These are phyloP conservation scores for Penicillium pancosmium DNA, from an alignment of 495 filamentous ascomycete species.

Conservation along the genomic window DNA sequence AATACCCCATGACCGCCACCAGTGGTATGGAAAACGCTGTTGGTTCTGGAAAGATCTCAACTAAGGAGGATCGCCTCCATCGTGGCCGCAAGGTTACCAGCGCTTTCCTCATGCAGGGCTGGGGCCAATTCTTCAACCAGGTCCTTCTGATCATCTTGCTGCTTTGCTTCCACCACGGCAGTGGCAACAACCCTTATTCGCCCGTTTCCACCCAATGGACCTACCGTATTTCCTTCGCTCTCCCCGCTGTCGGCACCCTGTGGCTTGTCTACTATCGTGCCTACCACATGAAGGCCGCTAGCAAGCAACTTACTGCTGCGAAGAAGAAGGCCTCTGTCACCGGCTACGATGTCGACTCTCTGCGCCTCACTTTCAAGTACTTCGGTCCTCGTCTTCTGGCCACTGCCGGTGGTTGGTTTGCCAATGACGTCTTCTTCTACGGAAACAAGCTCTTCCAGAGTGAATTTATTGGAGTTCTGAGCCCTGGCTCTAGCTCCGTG, in stretches of 20 bases:
- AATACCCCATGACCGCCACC: slow-evolving; percentile 96
- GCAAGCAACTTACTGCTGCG: slow-evolving; percentile 70
- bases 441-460: slow-evolving; percentile 96
- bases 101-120: slow-evolving; percentile 96
- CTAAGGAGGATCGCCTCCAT: slow-evolving; percentile 86
- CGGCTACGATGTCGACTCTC: slow-evolving; percentile 82
- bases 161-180: slow-evolving; percentile 76
- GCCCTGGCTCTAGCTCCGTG: slow-evolving; percentile 60
- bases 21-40: slow-evolving; percentile 92
- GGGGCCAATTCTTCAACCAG: slow-evolving; percentile 94
- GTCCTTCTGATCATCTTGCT: slow-evolving; percentile 78
- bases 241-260: slow-evolving; percentile 84
- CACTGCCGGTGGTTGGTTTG: slow-evolving; percentile 82
- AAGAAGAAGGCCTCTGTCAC: slow-evolving; percentile 87
- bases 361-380: slow-evolving; percentile 71
- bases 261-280: slow-evolving; percentile 91
- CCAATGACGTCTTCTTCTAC: slow-evolving; percentile 96
- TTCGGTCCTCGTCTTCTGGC: slow-evolving; percentile 85
- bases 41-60: slow-evolving; percentile 80
- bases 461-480: slow-evolving; percentile 80
- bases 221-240: slow-evolving; percentile 81
- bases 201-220: slow-evolving; percentile 74
- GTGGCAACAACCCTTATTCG: slow-evolving; percentile 73
- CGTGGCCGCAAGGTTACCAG: slow-evolving; percentile 89
- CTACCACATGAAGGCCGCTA: slow-evolving; percentile 80